Base-by-base conservation (phyloP, 164 flowering plant species). In the Euptelea pleiosperma region DNA sequence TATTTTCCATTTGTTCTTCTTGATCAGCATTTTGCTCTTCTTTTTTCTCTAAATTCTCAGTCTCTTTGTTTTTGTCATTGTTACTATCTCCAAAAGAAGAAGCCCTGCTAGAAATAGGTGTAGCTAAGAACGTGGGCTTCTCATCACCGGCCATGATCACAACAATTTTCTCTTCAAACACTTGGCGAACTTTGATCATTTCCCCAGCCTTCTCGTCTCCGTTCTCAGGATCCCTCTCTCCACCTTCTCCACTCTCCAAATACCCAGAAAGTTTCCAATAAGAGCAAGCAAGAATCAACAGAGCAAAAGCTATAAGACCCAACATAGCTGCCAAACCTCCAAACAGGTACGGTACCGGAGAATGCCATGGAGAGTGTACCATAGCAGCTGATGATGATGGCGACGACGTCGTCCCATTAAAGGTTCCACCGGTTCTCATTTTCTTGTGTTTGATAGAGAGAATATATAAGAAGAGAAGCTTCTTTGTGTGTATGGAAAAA, bases 331-430 rank as follows among this genome's bases (percentile, higher is more conserved):
- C 86, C 8, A 82, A 62, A 9, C 86, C 86, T 8, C 83, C 83
- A 67, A 82, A 82, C 21, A 82, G 70, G 63, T 82, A 84, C 1
- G 85, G 90, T 34, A 80, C 74, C n/a, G 90, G 90, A 1, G 90
- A 78, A 71, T 78, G 90, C 86, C 83, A 84, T 22, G 78, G 72
- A 34, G 57, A 36, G 18, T 33, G 57, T 53, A n/a, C n/a, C n/a
- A n/a, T n/a, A n/a, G n/a, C n/a, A n/a, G n/a, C n/a, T n/a, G n/a
- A n/a, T n/a, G n/a, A n/a, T n/a, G n/a, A n/a, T n/a, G n/a, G n/a
- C n/a, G n/a, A n/a, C n/a, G n/a, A n/a, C n/a, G n/a, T n/a, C n/a
- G n/a, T n/a, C n/a, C n/a, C n/a, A n/a, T n/a, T n/a, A n/a, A n/a
- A n/a, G n/a, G n/a, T n/a, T n/a, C n/a, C n/a, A n/a, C n/a, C n/a